These are phyloP conservation scores for Pichia norvegensis DNA, from an alignment of 1,139 yeast genomes.

Conservation along the genomic window DNA sequence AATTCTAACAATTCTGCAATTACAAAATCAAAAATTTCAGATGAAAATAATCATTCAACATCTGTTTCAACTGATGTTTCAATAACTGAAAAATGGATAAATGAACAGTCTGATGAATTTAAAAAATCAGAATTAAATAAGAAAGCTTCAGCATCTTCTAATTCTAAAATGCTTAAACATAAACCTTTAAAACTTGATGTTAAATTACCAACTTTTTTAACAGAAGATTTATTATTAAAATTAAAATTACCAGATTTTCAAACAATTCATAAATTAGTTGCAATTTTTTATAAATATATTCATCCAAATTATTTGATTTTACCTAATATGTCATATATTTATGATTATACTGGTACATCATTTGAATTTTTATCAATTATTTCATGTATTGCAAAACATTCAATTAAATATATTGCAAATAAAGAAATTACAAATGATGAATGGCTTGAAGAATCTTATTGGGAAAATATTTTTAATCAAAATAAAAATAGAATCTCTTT, in stretches of 20 bases:
- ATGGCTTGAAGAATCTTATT: slow-evolving; percentile 31
- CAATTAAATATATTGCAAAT: slow-evolving; percentile 31
- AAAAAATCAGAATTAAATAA: slow-evolving; percentile 4
- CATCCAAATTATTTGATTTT: slow-evolving; percentile 41
- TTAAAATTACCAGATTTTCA: slow-evolving; percentile 40
- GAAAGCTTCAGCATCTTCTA: neutral
- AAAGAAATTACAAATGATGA: slow-evolving; percentile 25
- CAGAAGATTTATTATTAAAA: slow-evolving; percentile 26
- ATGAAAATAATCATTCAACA: neutral
- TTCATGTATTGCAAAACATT: slow-evolving; percentile 35
- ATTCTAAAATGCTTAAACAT: slow-evolving; percentile 1
- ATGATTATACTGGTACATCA: slow-evolving; percentile 31
- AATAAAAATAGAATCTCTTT: slow-evolving; percentile 32
- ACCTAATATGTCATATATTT: slow-evolving; percentile 35
- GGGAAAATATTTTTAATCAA: slow-evolving; percentile 35
- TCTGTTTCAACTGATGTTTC: slow-evolving; percentile 6
- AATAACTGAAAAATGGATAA: slow-evolving; percentile 23
- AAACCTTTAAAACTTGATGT: slow-evolving; percentile 6
- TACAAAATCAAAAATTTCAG: neutral
- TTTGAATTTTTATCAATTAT: slow-evolving; percentile 35
- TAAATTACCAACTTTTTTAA: slow-evolving; percentile 13
- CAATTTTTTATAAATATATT: slow-evolving; percentile 40
- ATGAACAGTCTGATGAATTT: slow-evolving; percentile 13
- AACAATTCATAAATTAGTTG: slow-evolving; percentile 34
- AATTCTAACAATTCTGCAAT: neutral